Conservation (phyloP, 768 basidiomycete genomes). For the Tylopilus plumbeoviolaceoides region DNA sequence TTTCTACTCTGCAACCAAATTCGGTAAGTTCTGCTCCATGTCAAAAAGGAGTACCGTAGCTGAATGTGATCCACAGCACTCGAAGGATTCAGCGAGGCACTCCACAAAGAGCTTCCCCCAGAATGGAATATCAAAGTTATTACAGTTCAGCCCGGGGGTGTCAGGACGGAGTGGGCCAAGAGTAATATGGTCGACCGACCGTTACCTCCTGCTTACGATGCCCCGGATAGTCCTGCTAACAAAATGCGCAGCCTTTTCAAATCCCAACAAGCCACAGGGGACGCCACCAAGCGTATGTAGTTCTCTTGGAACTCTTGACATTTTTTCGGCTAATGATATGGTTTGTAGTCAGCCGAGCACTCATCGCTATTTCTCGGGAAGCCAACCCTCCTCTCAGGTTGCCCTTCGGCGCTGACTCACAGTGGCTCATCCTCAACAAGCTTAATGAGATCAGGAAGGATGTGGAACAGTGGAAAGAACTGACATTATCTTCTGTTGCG, state of each 20-base stretch:
- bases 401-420: conserved; percentile 19
- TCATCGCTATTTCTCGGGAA: conserved; percentile 17
- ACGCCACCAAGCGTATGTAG: conserved; percentile 14
- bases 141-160: conserved; percentile 18
- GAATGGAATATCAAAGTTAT: conserved; percentile 29
- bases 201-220: conserved; percentile 14
- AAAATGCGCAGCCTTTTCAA: conserved; percentile 12
- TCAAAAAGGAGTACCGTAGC: not conserved
- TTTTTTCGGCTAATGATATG: not conserved
- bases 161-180: conserved; percentile 21
- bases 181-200: conserved; percentile 13
- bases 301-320: not conserved
- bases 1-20: conserved; percentile 22
- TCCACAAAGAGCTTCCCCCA: conserved; percentile 20
- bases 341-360: conserved; percentile 12
- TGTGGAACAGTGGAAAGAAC: not conserved
- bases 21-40: conserved; percentile 8
- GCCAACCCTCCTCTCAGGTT: conserved; percentile 18
- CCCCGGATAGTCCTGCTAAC: conserved; percentile 13
- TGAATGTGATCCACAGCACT: conserved; percentile 10
- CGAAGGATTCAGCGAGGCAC: conserved; percentile 25
- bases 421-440: conserved; percentile 14
- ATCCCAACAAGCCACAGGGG: not conserved
- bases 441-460: conserved; percentile 17
- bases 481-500: not conserved